Evolutionary conservation across 164 flowering plant genomes (phyloP).

Genomic region (Sextonia rubra): DNA sequence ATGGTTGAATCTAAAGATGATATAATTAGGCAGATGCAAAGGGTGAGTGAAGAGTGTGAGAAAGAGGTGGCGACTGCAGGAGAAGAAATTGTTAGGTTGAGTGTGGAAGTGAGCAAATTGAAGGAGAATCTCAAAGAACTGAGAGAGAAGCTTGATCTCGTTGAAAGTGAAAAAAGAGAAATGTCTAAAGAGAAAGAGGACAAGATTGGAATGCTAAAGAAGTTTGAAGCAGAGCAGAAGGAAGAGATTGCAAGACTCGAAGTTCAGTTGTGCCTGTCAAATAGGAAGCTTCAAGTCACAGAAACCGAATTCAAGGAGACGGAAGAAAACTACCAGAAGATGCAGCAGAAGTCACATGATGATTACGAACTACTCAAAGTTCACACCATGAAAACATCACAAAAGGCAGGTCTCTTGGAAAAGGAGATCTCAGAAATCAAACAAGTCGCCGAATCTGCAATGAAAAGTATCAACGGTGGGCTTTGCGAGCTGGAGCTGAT

Average conservation of each 20-base stretch:
- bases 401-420: slow-evolving; percentile 12
- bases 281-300: slow-evolving; percentile 46
- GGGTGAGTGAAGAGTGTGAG: slow-evolving; percentile 8
- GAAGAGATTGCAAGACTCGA: slow-evolving; percentile 29
- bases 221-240: slow-evolving; percentile 18
- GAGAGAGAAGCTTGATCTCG: slow-evolving; percentile 9
- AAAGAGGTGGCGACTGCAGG: slow-evolving; percentile 10
- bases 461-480: slow-evolving; percentile 3
- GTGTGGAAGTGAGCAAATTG: slow-evolving; percentile 5
- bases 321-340: slow-evolving; percentile 32
- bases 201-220: slow-evolving; percentile 8
- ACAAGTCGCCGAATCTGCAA: slow-evolving; percentile 19
- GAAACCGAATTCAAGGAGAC: slow-evolving; percentile 58
- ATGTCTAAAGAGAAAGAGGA: slow-evolving; percentile 12
- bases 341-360: slow-evolving; percentile 26
- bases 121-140: slow-evolving; percentile 11
- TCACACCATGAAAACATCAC: slow-evolving; percentile 7
- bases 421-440: slow-evolving; percentile 19
- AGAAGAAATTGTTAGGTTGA: slow-evolving; percentile 14
- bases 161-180: slow-evolving; percentile 13
- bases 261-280: slow-evolving; percentile 42
- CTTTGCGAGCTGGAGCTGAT: slow-evolving; percentile 17
- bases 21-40: slow-evolving; percentile 14
- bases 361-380: slow-evolving; percentile 28
- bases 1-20: slow-evolving; percentile 28